A percentile compares a stretch with the other conserved stretches of the same genome.
These are phyloP conservation scores for Moesziomyces aphidis DNA, from an alignment of 1,284 basidiomycete species.

Conservation along the genomic window DNA sequence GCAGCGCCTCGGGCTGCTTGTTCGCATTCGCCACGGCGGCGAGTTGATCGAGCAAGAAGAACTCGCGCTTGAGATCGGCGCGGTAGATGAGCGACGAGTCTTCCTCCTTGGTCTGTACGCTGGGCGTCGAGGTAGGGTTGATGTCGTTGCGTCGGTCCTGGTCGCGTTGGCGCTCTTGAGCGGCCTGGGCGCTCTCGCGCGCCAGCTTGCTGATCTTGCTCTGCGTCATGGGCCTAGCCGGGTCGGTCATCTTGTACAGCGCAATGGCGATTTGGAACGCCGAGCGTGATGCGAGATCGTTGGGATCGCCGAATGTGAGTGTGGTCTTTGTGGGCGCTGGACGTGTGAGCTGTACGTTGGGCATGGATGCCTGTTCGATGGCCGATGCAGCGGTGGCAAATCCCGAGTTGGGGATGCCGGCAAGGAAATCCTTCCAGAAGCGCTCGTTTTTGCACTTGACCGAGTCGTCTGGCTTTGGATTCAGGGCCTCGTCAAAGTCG, in stretches of 20 bases:
- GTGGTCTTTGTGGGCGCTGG: slow-evolving; percentile 41
- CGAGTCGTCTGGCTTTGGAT: slow-evolving; percentile 77
- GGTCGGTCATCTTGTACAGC: slow-evolving; percentile 84
- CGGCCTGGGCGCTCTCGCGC: slow-evolving; percentile 34
- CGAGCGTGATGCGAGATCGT: slow-evolving; percentile 71
- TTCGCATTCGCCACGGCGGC: slow-evolving; percentile 55
- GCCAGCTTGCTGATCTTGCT: slow-evolving; percentile 56
- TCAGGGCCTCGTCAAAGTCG: slow-evolving; percentile 83
- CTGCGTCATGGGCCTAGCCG: slow-evolving; percentile 79
- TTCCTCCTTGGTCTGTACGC: slow-evolving; percentile 6
- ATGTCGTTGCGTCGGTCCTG: slow-evolving; percentile 23
- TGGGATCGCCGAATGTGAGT: slow-evolving; percentile 58
- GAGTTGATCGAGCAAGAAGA: slow-evolving; percentile 49
- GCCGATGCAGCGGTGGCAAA: slow-evolving; percentile 68
- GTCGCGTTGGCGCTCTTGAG: slow-evolving; percentile 18
- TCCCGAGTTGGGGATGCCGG: slow-evolving; percentile 70
- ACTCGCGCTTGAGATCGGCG: slow-evolving; percentile 35
- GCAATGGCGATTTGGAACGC: slow-evolving; percentile 81
- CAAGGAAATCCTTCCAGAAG: slow-evolving; percentile 77
- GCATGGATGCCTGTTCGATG: slow-evolving; percentile 45
- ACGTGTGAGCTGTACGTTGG: slow-evolving; percentile 47
- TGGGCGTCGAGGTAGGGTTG: slow-evolving; percentile 30
- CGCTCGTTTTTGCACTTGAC: slow-evolving; percentile 83
- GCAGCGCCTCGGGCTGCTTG: slow-evolving; percentile 70
- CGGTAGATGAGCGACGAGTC: slow-evolving; percentile 24